Conservation (phyloP, 345 rosid genomes). For the Boechera stricta region DNA sequence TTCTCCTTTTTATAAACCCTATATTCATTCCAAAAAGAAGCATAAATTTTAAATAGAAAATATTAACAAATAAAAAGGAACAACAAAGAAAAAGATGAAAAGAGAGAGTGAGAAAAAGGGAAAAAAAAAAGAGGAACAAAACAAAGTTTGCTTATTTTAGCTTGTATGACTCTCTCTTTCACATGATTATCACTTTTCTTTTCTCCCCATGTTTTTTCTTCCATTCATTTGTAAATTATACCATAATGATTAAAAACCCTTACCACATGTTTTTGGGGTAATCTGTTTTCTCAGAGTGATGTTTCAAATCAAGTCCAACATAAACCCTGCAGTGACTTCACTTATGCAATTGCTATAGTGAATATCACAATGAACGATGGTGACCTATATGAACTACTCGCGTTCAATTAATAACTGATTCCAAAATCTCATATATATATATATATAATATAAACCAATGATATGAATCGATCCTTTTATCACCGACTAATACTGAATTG, state of each 20-base stretch:
- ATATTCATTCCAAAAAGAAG: conserved; percentile 49
- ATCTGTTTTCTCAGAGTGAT: conserved; percentile 8
- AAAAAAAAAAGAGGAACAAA: conserved; percentile 39
- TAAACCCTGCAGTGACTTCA: background rate
- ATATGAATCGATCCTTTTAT: background rate
- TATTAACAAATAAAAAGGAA: conserved; percentile 28
- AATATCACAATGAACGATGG: background rate
- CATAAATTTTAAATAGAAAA: conserved; percentile 8
- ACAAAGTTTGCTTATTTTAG: conserved; percentile 45
- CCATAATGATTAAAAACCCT: conserved; percentile 37
- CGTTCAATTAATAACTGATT: background rate
- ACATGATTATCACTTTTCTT: conserved; percentile 47
- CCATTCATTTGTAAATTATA: conserved; percentile 38
- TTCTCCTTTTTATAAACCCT: conserved; percentile 49
- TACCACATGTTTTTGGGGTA: conserved; percentile 2
- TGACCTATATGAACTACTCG: background rate
- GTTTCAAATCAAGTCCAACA: conserved; percentile 14
- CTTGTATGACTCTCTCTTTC: conserved; percentile 38
- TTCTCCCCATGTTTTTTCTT: conserved; percentile 36
- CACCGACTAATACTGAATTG: background rate
- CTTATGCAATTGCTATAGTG: background rate
- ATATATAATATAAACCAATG: background rate
- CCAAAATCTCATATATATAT: background rate
- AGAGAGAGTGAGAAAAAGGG: conserved; percentile 33
- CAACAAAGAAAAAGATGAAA: conserved; percentile 46